Evolutionary conservation across 768 basidiomycete species (phyloP), one percentile per base, ranked within the genome.

Genomic region (Pisolithus tinctorius): DNA sequence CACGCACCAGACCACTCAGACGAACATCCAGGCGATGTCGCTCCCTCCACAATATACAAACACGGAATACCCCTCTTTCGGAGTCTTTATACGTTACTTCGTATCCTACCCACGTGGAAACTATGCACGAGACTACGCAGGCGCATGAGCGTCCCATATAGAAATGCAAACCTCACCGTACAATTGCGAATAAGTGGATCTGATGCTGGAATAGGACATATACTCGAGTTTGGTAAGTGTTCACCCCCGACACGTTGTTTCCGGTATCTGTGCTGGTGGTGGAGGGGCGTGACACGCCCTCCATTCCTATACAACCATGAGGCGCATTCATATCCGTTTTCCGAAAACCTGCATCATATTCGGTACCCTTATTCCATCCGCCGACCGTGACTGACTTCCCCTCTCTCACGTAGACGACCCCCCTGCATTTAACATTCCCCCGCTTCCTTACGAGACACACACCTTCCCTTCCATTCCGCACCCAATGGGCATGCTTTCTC

Each of bases 51-150:
- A 11, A 83, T 89, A 49, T 92, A 92, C 77, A 92, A 92, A 67
- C 83, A 90, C 58, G 82, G 84, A 34, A 91, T 92, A 60, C 78
- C 86, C 30, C 76, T 90, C 17, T 92, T 91, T 71, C 78, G 89
- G 46, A 87, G 86, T 61, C 62, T 88, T 6, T 92, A 73, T 72
- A 62, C 55, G 83, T 67, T 91, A 40, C 74, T 91, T 43, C 77
- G 87, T 48, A 74, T 88, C 25, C 75, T 90, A 4, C 89, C 89
- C 16, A 73, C 84, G 0, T 92, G 88, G 87, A 84, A 79, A 64
- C 76, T 85, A 47, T 77, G 77, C 65, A 82, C 78, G 61, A 80
- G 80, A 46, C 71, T 84, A 37, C 74, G 81, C 53, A 40, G 72
- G 71, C 50, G 74, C 61, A 63, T 60, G 56, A 67, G 66, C 53